Evolutionary conservation across 768 basidiomycete genomes (phyloP), one percentile per base, ranked within the genome.

Genomic region (Tulasnella sp.): DNA sequence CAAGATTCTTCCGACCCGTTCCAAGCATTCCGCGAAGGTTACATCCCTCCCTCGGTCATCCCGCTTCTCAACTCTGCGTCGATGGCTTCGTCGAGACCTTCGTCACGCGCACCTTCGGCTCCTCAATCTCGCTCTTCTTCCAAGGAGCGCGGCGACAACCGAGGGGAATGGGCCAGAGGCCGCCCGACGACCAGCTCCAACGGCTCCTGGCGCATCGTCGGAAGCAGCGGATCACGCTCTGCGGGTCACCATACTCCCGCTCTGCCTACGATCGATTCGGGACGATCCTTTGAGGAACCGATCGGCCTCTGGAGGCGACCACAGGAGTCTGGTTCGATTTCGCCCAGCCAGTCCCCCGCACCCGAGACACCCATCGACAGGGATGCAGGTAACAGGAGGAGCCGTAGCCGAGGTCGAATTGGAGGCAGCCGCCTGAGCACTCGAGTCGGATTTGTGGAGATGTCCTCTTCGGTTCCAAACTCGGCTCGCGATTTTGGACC

Each of bases 21-120:
- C 72, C 71, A 71, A 9, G 78, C 78, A 31, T 79, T 79, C 78
- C 42, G 78, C 27, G 42, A 72, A 27, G 78, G 78, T 5, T 58
- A 79, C 36, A 48, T 79, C 46, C 78, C 78, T 74, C 52, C 68
- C 18, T 71, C 78, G 8, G 27, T 79, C 44, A 76, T 74, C 38
- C 72, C 72, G 27, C 44, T 74, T 4, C 72, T 74, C 38, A 24
- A 73, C 34, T 38, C 72, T n/a, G 24, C 39, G 19, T 77, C 76
- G n/a, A 36, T 16, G 34, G 10, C 52, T n/a, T 77, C 76, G 34
- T 77, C 76, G 7, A 31, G 52, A 38, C 36, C 31, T 34, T 40
- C 40, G 24, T 77, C 76, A 5, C 76, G 76, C 10, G 38, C 52
- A 39, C 42, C 75, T 34, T 46, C 42, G 24, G 75, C 42, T 52